Evolutionary conservation across 768 basidiomycete genomes (phyloP).

Genomic region (Macrolepiota fuliginosa): DNA sequence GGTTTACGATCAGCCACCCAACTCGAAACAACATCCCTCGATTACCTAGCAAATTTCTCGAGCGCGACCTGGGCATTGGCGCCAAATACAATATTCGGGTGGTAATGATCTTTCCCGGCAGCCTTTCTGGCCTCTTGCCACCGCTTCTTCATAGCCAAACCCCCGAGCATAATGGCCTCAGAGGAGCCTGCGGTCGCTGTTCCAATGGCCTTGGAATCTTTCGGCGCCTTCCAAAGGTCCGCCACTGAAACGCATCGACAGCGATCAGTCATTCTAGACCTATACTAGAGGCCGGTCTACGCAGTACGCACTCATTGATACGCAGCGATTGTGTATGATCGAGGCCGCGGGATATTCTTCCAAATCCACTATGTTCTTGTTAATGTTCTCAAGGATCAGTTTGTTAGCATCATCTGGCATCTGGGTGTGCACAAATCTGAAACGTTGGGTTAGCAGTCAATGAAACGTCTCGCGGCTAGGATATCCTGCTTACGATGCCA

Average conservation of each 20-base stretch:
- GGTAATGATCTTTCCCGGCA: conserved; percentile 50
- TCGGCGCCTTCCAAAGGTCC: conserved; percentile 64
- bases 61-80: conserved; percentile 63
- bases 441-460: neutral
- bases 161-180: conserved; percentile 72
- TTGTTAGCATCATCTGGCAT: conserved; percentile 53
- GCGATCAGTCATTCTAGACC: neutral
- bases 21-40: neutral
- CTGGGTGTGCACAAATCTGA: conserved; percentile 54
- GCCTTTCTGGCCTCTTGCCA: conserved; percentile 66
- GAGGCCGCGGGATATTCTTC: conserved; percentile 63
- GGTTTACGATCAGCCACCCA: neutral
- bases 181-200: conserved; percentile 64
- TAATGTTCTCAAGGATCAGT: conserved; percentile 60
- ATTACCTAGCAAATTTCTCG: conserved; percentile 60
- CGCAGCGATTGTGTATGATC: conserved; percentile 50
- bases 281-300: neutral
- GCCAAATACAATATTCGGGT: conserved; percentile 59
- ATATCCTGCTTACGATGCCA: conserved; percentile 54
- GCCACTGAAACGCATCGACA: conserved; percentile 33
- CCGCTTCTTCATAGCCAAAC: conserved; percentile 62
- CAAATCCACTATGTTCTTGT: conserved; percentile 65
- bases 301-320: conserved; percentile 49
- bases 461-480: neutral
- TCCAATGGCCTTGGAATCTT: conserved; percentile 52